A percentile compares a stretch with the other conserved stretches of the same genome.
phyloP scores from a whole-genome alignment of 1,284 basidiomycete species.

The Gastroboletus turbinatus region DNA sequence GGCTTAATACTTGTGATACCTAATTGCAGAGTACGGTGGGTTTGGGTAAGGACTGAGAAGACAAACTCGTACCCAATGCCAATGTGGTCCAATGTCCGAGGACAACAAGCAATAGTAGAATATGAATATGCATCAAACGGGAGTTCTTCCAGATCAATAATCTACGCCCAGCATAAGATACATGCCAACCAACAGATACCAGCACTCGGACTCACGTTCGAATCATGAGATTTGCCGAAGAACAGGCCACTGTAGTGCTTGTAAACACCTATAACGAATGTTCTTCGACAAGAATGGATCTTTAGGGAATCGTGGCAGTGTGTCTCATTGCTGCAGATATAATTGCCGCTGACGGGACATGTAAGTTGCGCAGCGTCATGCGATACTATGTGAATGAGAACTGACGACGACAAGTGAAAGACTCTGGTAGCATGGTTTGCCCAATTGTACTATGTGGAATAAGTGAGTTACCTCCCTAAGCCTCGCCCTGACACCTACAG shows the following conservation, averaged over 20 bases:
- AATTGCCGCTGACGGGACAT: background rate
- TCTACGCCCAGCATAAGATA: conserved; percentile 7
- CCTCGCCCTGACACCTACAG: background rate
- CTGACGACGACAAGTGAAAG: background rate
- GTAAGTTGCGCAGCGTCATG: background rate
- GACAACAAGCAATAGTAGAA: conserved; percentile 12
- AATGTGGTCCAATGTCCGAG: conserved; percentile 22
- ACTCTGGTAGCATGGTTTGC: too few relatives aligned
- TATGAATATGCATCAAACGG: background rate
- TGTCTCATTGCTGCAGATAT: background rate
- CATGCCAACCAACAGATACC: too few relatives aligned
- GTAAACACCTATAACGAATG: background rate
- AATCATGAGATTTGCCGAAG: conserved; percentile 24
- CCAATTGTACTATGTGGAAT: background rate
- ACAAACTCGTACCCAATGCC: conserved; percentile 7
- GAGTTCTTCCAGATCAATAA: conserved; percentile 29
- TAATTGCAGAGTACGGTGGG: too few relatives aligned
- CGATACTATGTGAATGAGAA: background rate
- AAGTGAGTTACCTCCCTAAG: background rate
- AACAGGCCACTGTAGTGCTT: conserved; percentile 17
- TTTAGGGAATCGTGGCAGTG: too few relatives aligned
- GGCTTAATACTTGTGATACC: too few relatives aligned
- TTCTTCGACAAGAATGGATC: too few relatives aligned
- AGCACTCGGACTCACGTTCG: conserved; percentile 22
- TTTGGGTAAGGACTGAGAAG: background rate